Percentiles rank a stretch among this genome's conserved stretches.
Evolutionary conservation across 2,329 filamentous ascomycete species (phyloP).

Genomic region (Monosporascus ibericus): DNA sequence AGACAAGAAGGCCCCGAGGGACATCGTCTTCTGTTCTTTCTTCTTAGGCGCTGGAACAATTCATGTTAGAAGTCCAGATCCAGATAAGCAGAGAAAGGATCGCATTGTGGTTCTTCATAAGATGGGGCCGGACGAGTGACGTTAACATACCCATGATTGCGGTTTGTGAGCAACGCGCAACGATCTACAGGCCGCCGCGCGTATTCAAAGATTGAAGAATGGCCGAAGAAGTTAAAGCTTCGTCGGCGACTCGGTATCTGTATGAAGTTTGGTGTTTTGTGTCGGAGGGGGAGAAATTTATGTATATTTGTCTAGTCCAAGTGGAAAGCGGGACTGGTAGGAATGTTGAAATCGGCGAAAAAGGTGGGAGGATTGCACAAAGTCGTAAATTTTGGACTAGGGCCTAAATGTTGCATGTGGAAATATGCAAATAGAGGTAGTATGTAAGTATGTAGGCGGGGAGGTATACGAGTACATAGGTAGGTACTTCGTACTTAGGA

Average conservation of each 20-base stretch:
- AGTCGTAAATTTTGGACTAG: not conserved
- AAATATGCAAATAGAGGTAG: not conserved
- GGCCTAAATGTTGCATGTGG: not conserved
- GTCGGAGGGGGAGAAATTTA: not conserved
- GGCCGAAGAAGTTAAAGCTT: slow-evolving; percentile 11
- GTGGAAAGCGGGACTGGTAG: not conserved
- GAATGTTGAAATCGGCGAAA: not conserved
- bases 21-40: slow-evolving; percentile 90
- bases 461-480: not conserved
- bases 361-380: not conserved
- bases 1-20: slow-evolving; percentile 89
- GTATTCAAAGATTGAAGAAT: slow-evolving; percentile 10
- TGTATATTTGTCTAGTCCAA: not conserved
- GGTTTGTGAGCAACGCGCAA: slow-evolving; percentile 32
- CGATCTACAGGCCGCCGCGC: slow-evolving; percentile 16
- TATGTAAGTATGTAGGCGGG: not conserved
- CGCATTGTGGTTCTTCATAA: not conserved
- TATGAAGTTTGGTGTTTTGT: not conserved
- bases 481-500: not conserved
- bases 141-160: slow-evolving; percentile 55
- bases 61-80: slow-evolving; percentile 32
- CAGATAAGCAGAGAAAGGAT: too few relatives aligned
- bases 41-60: slow-evolving; percentile 72
- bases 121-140: slow-evolving; percentile 6
- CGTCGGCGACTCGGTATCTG: not conserved